A percentile compares a stretch with the other conserved stretches of the same genome.
These are phyloP conservation scores for Alternaria viburni DNA, from an alignment of 2,329 filamentous ascomycete species.

Conservation along the genomic window DNA sequence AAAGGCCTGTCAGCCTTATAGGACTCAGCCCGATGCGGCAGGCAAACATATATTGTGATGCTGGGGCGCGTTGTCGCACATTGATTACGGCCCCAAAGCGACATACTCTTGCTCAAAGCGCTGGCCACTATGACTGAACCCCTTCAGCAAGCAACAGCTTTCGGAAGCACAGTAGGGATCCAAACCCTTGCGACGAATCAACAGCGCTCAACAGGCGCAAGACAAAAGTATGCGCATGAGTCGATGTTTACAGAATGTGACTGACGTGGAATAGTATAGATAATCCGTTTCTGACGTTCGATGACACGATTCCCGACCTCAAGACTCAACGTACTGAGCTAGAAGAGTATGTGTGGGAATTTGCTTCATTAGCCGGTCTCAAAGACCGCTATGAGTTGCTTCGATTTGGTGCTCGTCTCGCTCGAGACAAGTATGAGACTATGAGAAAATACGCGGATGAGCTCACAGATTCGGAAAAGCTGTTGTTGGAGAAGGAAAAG, in stretches of 20 bases:
- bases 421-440: slow-evolving; percentile 26
- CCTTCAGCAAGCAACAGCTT: neutral
- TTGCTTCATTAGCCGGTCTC: slow-evolving; percentile 14
- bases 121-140: neutral
- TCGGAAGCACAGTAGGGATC: neutral
- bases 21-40: neutral
- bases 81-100: neutral
- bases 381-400: slow-evolving; percentile 26
- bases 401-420: slow-evolving; percentile 27
- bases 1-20: neutral
- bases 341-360: slow-evolving; percentile 28
- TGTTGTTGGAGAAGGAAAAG: slow-evolving; percentile 16
- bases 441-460: slow-evolving; percentile 22
- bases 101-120: neutral
- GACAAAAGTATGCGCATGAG: slow-evolving; percentile 16
- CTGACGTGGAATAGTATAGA: slow-evolving; percentile 17
- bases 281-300: slow-evolving; percentile 28
- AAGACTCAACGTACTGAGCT: slow-evolving; percentile 20
- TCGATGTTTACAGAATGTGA: neutral
- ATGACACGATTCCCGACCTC: slow-evolving; percentile 15
- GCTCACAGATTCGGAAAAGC: slow-evolving; percentile 22
- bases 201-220: slow-evolving; percentile 8
- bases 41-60: neutral
- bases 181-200: neutral
- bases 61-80: neutral